Evolutionary conservation across 2,329 filamentous ascomycete species (phyloP).

Genomic region (Kalmusia sp.): DNA sequence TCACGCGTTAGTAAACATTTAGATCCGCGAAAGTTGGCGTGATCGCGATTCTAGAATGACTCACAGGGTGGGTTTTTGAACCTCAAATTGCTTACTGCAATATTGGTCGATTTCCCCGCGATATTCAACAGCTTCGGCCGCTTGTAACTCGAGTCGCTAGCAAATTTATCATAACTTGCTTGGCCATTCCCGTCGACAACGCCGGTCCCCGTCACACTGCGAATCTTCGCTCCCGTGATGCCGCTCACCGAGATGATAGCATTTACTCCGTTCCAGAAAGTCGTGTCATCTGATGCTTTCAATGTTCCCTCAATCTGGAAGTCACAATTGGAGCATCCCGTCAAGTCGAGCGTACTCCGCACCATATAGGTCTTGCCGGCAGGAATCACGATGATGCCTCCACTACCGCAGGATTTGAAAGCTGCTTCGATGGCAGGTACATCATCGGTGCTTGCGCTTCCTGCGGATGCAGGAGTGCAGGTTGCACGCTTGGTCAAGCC

Average conservation of each 20-base stretch:
- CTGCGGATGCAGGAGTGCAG: conserved; percentile 43
- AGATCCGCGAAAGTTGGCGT: too few species aligned
- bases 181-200: conserved; percentile 55
- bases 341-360: conserved; percentile 51
- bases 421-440: conserved; percentile 54
- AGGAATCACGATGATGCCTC: conserved; percentile 56
- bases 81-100: conserved; percentile 47
- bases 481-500: conserved; percentile 19
- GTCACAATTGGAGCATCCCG: conserved; percentile 52
- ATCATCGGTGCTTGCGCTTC: conserved; percentile 49
- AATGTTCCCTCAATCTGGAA: conserved; percentile 56
- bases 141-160: conserved; percentile 27
- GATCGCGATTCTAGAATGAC: too few species aligned
- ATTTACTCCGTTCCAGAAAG: conserved; percentile 1
- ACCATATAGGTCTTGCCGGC: conserved; percentile 51
- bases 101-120: conserved; percentile 39
- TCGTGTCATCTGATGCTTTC: conserved; percentile 39
- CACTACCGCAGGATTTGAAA: conserved; percentile 50
- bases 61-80: conserved; percentile 45
- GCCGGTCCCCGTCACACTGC: conserved; percentile 50
- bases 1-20: not conserved
- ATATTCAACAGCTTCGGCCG: conserved; percentile 23
- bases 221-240: conserved; percentile 49
- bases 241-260: conserved; percentile 31
- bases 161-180: conserved; percentile 47